Conservation (phyloP, 257 asterid species). For the Marsdenia floribunda region DNA sequence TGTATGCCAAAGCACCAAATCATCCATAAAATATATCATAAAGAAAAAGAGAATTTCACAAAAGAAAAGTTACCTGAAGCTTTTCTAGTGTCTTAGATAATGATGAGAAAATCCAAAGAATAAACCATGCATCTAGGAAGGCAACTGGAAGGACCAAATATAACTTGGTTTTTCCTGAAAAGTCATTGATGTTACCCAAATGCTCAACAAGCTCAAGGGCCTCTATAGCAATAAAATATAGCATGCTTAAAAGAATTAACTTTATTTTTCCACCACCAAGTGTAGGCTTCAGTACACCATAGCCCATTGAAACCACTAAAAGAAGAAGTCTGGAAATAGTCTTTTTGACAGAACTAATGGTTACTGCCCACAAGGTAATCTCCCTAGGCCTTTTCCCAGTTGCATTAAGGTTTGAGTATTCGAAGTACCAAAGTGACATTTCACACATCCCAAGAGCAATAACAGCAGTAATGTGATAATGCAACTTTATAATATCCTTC, state of each 20-base stretch:
- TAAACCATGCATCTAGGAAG: conserved; percentile 34
- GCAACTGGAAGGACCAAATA: conserved; percentile 38
- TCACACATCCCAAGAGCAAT: conserved; percentile 43
- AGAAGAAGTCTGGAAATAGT: conserved; percentile 35
- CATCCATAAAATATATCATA: not conserved
- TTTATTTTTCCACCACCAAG: conserved; percentile 31
- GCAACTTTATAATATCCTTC: conserved; percentile 36
- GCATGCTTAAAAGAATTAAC: conserved; percentile 15
- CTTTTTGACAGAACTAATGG: conserved; percentile 32
- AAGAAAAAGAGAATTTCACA: not conserved
- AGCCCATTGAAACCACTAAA: conserved; percentile 41
- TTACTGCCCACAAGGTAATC: conserved; percentile 37
- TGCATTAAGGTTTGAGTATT: conserved; percentile 36
- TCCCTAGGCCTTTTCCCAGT: conserved; percentile 34
- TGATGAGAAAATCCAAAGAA: conserved; percentile 38
- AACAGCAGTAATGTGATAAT: conserved; percentile 36
- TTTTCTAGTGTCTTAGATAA: conserved; percentile 37
- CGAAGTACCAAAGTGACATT: conserved; percentile 42
- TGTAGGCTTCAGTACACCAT: conserved; percentile 36
- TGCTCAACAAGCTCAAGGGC: conserved; percentile 38
- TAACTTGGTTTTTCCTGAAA: conserved; percentile 32
- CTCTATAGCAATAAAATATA: conserved; percentile 28
- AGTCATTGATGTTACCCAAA: conserved; percentile 36
- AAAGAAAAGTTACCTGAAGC: conserved; percentile 29
- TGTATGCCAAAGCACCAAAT: not conserved